A percentile compares a stretch with the other conserved stretches of the same genome.
Conservation (phyloP, 257 asterid genomes). For the Przewalskia tangutica region DNA sequence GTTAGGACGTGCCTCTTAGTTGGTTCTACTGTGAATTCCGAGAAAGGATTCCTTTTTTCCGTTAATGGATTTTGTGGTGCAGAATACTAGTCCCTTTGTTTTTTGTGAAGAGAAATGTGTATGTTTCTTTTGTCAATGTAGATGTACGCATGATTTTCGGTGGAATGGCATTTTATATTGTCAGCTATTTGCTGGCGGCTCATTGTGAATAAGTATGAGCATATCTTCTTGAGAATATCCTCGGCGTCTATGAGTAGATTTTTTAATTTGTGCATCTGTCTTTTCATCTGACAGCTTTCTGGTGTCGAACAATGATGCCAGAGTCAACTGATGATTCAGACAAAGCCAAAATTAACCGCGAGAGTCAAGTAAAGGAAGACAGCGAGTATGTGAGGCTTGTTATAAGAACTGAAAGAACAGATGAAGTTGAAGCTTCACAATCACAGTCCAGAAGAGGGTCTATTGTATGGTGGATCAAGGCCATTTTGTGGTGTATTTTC, state of each 20-base stretch:
- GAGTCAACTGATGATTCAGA: slow-evolving; percentile 36
- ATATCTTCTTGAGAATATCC: not conserved
- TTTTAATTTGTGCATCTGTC: not conserved
- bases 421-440: slow-evolving; percentile 26
- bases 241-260: not conserved
- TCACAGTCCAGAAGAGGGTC: slow-evolving; percentile 18
- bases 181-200: not conserved
- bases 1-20: not conserved
- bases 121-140: not conserved
- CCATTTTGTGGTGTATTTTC: slow-evolving; percentile 30
- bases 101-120: not conserved
- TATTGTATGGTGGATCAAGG: slow-evolving; percentile 55
- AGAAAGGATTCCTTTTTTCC: not conserved
- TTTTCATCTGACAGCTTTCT: slow-evolving; percentile 32
- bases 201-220: not conserved
- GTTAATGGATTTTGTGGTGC: not conserved
- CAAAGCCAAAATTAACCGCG: slow-evolving; percentile 21
- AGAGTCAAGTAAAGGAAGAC: slow-evolving; percentile 37
- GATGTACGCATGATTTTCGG: not conserved
- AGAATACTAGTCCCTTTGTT: not conserved
- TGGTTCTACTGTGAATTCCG: not conserved
- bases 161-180: not conserved
- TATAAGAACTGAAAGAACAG: slow-evolving; percentile 38
- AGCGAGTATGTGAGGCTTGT: slow-evolving; percentile 76
- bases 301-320: slow-evolving; percentile 52